Conservation (phyloP, 1,139 yeast genomes). For the Debaryomycetaceae sp. region DNA sequence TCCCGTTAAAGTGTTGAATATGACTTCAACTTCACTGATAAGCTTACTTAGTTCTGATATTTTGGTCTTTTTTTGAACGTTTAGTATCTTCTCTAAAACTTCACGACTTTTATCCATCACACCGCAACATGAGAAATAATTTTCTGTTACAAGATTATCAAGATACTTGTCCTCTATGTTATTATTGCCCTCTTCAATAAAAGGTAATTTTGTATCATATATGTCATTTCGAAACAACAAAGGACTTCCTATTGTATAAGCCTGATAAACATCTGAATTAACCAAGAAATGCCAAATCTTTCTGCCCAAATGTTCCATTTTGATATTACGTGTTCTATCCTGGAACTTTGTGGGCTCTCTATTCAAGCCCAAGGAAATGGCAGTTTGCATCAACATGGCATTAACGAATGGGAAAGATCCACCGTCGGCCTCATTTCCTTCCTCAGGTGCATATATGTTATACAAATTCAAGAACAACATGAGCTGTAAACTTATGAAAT, state of each 20-base stretch:
- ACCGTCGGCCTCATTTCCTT: constrained; percentile 48
- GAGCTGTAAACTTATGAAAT: constrained; percentile 50
- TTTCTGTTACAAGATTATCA: constrained; percentile 21
- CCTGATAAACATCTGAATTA: constrained; percentile 23
- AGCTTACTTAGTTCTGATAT: constrained; percentile 20
- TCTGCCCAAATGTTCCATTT: constrained; percentile 39
- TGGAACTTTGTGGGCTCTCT: constrained; percentile 35
- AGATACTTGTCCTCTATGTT: constrained; percentile 18
- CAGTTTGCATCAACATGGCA: constrained; percentile 40
- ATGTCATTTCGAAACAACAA: constrained; percentile 15
- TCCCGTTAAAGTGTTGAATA: constrained; percentile 17
- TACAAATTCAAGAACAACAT: constrained; percentile 36
- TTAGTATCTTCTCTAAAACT: constrained; percentile 17
- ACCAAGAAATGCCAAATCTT: constrained; percentile 48
- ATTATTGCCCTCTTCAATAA: constrained; percentile 20
- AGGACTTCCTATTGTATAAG: constrained; percentile 30
- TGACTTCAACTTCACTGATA: constrained; percentile 19
- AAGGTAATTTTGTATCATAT: constrained; percentile 29
- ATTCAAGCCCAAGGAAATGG: constrained; percentile 45
- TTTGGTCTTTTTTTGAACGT: constrained; percentile 19
- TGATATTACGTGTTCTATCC: constrained; percentile 19
- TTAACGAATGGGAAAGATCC: constrained; percentile 39
- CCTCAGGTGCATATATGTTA: constrained; percentile 47
- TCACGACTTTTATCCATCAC: constrained; percentile 5
- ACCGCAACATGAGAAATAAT: constrained; percentile 8